Conservation (phyloP, 208 protist genomes). For the Trypanosoma avium region DNA sequence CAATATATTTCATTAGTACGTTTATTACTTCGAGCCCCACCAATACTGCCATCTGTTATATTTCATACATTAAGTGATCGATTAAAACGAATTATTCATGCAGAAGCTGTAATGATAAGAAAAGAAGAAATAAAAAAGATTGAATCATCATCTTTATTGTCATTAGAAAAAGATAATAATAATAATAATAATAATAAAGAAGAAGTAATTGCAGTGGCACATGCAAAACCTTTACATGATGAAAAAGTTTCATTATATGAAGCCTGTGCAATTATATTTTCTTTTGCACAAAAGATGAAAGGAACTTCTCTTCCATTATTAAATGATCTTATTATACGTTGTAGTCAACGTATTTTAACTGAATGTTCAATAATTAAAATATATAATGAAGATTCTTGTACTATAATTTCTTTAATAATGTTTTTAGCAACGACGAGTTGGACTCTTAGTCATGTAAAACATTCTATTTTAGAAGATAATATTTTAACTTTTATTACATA, state of each 20-base stretch:
- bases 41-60: constrained; percentile 21
- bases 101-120: constrained; percentile 9
- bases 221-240: constrained; percentile 17
- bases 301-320: constrained; percentile 21
- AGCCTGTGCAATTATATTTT: constrained; percentile 27
- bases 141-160: background rate
- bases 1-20: constrained; percentile 24
- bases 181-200: background rate
- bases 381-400: background rate
- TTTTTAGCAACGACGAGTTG: constrained; percentile 25
- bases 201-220: constrained; percentile 13
- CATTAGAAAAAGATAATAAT: background rate
- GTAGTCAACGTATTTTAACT: constrained; percentile 9
- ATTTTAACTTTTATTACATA: constrained; percentile 11
- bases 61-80: constrained; percentile 27
- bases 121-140: background rate
- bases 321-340: constrained; percentile 28
- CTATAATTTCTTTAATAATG: constrained; percentile 14
- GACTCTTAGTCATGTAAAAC: background rate
- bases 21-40: constrained; percentile 23
- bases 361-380: background rate
- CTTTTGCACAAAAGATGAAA: constrained; percentile 23
- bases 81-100: constrained; percentile 28
- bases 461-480: background rate
- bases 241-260: constrained; percentile 18